Evolutionary conservation across 2,329 filamentous ascomycete species (phyloP).

Genomic region (Fusarium brachygibbosum): DNA sequence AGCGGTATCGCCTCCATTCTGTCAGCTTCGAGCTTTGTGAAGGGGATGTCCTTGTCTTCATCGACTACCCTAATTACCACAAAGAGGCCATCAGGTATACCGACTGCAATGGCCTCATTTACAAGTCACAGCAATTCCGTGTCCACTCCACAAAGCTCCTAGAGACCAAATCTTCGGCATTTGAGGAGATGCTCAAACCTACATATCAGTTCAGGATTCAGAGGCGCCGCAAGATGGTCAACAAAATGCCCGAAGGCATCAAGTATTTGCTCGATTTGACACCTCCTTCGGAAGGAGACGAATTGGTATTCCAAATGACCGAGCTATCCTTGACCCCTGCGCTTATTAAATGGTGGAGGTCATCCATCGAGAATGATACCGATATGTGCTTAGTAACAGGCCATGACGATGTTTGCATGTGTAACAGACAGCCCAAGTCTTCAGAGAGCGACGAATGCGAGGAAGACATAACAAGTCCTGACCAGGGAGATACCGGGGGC

Average conservation of each 20-base stretch:
- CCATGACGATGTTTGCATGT: constrained; percentile 59
- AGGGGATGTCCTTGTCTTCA: constrained; percentile 62
- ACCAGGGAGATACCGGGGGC: neutral
- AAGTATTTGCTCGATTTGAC: constrained; percentile 74
- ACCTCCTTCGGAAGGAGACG: constrained; percentile 72
- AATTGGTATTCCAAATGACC: constrained; percentile 70
- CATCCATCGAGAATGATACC: constrained; percentile 52
- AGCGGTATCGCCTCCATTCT: constrained; percentile 49
- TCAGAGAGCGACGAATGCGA: neutral
- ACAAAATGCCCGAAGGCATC: constrained; percentile 59
- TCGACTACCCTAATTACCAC: constrained; percentile 55
- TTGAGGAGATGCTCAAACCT: constrained; percentile 60
- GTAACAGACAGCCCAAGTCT: constrained; percentile 32
- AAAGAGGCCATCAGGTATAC: constrained; percentile 31
- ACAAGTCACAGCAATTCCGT: constrained; percentile 56
- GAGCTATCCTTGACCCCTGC: constrained; percentile 69
- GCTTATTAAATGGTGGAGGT: constrained; percentile 68
- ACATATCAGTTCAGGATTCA: constrained; percentile 57
- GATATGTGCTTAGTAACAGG: constrained; percentile 52
- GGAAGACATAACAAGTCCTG: neutral
- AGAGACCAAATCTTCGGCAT: constrained; percentile 61
- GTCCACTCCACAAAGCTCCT: constrained; percentile 63
- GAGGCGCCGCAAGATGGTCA: constrained; percentile 55
- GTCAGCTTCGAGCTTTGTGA: constrained; percentile 46
- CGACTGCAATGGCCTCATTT: constrained; percentile 55